Percentiles rank a stretch among this genome's conserved stretches.
Conservation (phyloP, 371 early-diverging fungal species). For the Neoconidiobolus thromboides region DNA sequence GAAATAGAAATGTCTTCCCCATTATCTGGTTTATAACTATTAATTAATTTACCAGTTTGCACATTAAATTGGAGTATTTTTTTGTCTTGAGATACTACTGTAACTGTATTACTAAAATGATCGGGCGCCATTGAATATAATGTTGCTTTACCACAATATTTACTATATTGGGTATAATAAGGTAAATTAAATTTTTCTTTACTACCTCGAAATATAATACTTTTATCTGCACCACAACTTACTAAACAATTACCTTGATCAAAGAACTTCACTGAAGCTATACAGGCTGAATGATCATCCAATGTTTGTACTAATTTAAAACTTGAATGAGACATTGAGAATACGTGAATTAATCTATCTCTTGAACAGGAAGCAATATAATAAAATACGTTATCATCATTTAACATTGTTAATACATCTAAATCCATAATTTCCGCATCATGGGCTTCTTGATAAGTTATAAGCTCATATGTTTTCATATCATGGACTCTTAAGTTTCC, state of each 20-base stretch:
- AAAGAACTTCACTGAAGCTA: slow-evolving; percentile 52
- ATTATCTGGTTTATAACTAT: slow-evolving; percentile 28
- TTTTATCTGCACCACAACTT: slow-evolving; percentile 73
- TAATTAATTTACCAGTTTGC: slow-evolving; percentile 44
- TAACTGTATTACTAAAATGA: slow-evolving; percentile 27
- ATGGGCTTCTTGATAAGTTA: slow-evolving; percentile 58
- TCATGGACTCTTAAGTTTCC: slow-evolving; percentile 54
- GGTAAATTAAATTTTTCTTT: slow-evolving; percentile 8
- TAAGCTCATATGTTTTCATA: slow-evolving; percentile 30
- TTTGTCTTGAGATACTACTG: slow-evolving; percentile 48
- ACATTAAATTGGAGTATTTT: slow-evolving; percentile 37
- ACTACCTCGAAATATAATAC: slow-evolving; percentile 34
- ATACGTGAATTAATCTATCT: slow-evolving; percentile 63
- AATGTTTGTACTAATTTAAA: slow-evolving; percentile 53
- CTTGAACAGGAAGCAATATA: slow-evolving; percentile 59
- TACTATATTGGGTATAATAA: slow-evolving; percentile 37
- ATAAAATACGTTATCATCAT: slow-evolving; percentile 6
- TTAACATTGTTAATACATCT: slow-evolving; percentile 32
- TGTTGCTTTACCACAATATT: slow-evolving; percentile 46
- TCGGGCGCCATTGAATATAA: slow-evolving; percentile 54
- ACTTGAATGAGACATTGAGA: slow-evolving; percentile 28
- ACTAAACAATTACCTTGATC: slow-evolving; percentile 38
- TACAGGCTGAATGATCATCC: slow-evolving; percentile 73
- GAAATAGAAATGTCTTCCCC: slow-evolving; percentile 30
- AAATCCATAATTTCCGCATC: slow-evolving; percentile 63